Conservation (phyloP, 2,329 filamentous ascomycete species). For the Gnomoniopsis smithogilvyi region DNA sequence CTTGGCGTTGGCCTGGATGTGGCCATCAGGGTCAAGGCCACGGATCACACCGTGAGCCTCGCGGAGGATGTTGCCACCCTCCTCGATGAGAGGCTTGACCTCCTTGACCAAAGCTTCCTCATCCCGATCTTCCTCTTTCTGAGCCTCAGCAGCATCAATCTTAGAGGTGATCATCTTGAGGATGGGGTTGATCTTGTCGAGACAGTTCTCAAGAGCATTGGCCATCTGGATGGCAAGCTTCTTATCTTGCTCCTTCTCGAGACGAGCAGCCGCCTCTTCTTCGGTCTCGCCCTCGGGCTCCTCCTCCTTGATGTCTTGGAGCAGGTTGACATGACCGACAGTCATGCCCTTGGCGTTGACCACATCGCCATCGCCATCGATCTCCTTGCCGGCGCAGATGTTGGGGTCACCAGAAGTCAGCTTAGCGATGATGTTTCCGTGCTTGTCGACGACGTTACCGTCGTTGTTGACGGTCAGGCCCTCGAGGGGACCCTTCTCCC, state of each 20-base stretch:
- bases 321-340: constrained; percentile 65
- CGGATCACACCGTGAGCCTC: constrained; percentile 86
- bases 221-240: constrained; percentile 77
- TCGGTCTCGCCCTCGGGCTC: constrained; percentile 53
- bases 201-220: constrained; percentile 68
- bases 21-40: constrained; percentile 83
- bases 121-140: constrained; percentile 81
- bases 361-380: constrained; percentile 70
- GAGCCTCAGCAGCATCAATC: constrained; percentile 77
- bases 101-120: constrained; percentile 85
- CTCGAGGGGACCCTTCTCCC: constrained; percentile 48
- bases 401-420: constrained; percentile 65
- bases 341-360: constrained; percentile 65
- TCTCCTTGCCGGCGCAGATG: constrained; percentile 64
- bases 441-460: constrained; percentile 56
- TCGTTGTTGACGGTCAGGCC: constrained; percentile 56
- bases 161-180: constrained; percentile 83
- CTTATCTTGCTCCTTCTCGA: constrained; percentile 62
- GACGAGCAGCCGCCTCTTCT: constrained; percentile 54
- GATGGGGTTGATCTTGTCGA: constrained; percentile 81
- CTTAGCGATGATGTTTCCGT: constrained; percentile 62
- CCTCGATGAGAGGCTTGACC: constrained; percentile 85
- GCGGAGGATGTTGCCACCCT: constrained; percentile 75
- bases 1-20: constrained; percentile 82
- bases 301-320: constrained; percentile 53